Evolutionary conservation across 768 basidiomycete species (phyloP).

Genomic region (Trametes cinnabarina): DNA sequence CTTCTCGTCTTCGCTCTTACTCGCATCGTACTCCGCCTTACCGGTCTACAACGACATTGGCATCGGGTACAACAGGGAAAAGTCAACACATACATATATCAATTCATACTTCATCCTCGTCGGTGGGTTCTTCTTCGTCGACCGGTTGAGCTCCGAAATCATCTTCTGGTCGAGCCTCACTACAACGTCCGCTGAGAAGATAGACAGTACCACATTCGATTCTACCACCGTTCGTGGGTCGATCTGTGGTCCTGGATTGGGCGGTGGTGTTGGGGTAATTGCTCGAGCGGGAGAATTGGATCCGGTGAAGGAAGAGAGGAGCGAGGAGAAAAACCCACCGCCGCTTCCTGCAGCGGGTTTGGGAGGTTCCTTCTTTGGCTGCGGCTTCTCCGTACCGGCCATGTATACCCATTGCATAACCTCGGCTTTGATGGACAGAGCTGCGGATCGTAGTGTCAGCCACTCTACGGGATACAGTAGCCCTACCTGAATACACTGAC

Average conservation of each 20-base stretch:
- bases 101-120: conserved; percentile 70
- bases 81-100: conserved; percentile 63
- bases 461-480: neutral
- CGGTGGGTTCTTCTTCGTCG: conserved; percentile 95
- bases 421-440: conserved; percentile 71
- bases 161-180: conserved; percentile 67
- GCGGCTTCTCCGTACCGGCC: conserved; percentile 59
- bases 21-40: conserved; percentile 76
- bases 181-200: conserved; percentile 65
- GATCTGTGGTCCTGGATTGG: conserved; percentile 33
- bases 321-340: conserved; percentile 39
- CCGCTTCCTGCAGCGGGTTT: conserved; percentile 11
- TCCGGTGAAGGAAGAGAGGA: conserved; percentile 37
- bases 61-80: too few relatives aligned
- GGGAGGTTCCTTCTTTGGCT: conserved; percentile 33
- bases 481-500: conserved; percentile 41
- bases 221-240: conserved; percentile 36
- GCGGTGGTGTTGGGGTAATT: conserved; percentile 33
- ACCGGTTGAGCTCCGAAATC: conserved; percentile 72
- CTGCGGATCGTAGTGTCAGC: neutral
- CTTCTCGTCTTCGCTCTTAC: conserved; percentile 62
- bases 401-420: conserved; percentile 79
- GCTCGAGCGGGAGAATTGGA: conserved; percentile 31
- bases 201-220: conserved; percentile 57
- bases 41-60: conserved; percentile 75